A percentile compares a stretch with the other conserved stretches of the same genome.
phyloP scores from a whole-genome alignment of 345 rosid genomes.

The Streptanthus diversifolius region DNA sequence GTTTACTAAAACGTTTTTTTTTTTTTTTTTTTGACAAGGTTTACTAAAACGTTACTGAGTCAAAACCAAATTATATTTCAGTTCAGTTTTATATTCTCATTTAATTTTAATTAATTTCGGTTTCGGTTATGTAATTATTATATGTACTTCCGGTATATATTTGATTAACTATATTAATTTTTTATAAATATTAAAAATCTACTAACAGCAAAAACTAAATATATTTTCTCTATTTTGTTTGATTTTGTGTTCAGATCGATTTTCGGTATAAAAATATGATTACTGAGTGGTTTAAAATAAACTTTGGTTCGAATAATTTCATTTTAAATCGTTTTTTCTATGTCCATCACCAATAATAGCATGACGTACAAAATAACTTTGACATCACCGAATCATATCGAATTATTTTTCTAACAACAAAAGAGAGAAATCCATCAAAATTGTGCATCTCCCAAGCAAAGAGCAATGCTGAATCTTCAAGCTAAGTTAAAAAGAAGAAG shows the following conservation, averaged over 20 bases:
- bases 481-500: constrained; percentile 10
- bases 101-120: neutral
- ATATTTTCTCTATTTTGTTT: too few relatives aligned
- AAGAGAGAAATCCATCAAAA: constrained; percentile 20
- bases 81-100: neutral
- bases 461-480: constrained; percentile 33
- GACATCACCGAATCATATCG: constrained; percentile 13
- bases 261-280: neutral
- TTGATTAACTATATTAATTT: too few relatives aligned
- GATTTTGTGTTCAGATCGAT: neutral
- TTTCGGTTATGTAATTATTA: neutral
- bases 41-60: neutral
- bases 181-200: neutral
- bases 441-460: constrained; percentile 30
- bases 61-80: neutral
- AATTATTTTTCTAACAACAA: neutral
- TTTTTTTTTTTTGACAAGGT: too few relatives aligned
- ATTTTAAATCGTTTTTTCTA: neutral
- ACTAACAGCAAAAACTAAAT: neutral
- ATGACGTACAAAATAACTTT: constrained; percentile 22
- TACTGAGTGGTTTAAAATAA: neutral
- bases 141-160: neutral
- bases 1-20: neutral
- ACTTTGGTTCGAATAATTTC: neutral
- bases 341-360: constrained; percentile 6